These are phyloP conservation scores for Gillenia trifoliata DNA, from an alignment of 306 rosid species.

Conservation along the genomic window DNA sequence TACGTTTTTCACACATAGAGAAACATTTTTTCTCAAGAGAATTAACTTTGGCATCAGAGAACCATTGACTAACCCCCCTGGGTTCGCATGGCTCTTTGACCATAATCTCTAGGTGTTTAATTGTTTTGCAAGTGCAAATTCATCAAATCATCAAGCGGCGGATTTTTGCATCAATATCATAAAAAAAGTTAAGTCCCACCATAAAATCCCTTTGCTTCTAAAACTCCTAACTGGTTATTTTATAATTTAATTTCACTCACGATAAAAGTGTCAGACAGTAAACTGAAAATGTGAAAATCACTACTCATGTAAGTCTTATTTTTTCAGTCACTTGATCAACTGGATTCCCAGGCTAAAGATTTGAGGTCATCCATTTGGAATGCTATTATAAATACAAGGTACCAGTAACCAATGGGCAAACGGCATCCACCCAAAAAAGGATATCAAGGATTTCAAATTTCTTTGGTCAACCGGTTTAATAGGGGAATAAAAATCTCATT, in stretches of 20 bases:
- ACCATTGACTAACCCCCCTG: too few species aligned
- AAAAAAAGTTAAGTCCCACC: neutral
- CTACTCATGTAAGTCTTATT: too few species aligned
- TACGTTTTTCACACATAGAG: too few species aligned
- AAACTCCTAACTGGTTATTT: too few species aligned
- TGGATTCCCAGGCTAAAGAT: neutral
- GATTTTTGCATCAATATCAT: too few species aligned
- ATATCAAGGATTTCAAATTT: neutral
- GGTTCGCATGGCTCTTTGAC: too few species aligned
- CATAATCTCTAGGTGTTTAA: too few species aligned
- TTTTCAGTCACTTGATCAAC: neutral
- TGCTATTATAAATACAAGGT: neutral
- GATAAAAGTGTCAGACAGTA: neutral
- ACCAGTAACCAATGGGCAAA: neutral
- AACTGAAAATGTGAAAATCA: neutral
- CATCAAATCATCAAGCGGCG: too few species aligned
- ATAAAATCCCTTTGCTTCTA: too few species aligned
- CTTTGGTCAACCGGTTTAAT: neutral
- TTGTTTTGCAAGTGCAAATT: too few species aligned
- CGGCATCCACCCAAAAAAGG: neutral
- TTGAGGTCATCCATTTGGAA: neutral
- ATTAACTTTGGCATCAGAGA: too few species aligned
- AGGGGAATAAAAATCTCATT: neutral
- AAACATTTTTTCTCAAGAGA: too few species aligned
- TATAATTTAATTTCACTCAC: neutral